Conservation (phyloP, 352 stramenopile genomes). For the Globisporangium apiculatum region DNA sequence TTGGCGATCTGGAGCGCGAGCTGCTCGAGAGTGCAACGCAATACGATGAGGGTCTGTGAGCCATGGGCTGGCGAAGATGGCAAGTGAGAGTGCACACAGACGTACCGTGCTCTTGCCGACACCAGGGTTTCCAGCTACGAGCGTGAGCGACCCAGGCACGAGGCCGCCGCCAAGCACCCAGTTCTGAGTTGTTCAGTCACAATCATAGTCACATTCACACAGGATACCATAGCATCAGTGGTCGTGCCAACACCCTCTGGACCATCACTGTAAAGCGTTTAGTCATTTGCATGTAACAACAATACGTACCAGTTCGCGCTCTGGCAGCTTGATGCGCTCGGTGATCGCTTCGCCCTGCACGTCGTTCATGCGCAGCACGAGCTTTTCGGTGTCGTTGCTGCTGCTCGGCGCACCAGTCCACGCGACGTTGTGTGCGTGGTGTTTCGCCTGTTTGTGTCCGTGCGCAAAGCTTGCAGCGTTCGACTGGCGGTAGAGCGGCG, state of each 20-base stretch:
- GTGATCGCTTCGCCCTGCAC: conserved; percentile 45
- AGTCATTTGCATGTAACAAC: background rate
- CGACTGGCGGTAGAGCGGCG: conserved; percentile 47
- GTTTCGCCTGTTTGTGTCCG: conserved; percentile 31
- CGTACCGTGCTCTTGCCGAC: conserved; percentile 89
- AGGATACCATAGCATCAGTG: background rate
- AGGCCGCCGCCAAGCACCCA: conserved; percentile 95
- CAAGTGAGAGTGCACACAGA: background rate
- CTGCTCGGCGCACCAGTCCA: conserved; percentile 18
- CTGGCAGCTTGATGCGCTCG: conserved; percentile 57
- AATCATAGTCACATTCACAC: background rate
- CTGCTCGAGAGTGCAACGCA: conserved; percentile 15
- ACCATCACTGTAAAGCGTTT: background rate
- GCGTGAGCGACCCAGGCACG: conserved; percentile 91
- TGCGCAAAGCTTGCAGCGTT: conserved; percentile 34
- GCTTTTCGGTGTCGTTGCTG: conserved; percentile 2
- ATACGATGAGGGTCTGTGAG: background rate
- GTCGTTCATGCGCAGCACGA: conserved; percentile 64
- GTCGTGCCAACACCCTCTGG: background rate
- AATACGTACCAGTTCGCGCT: conserved; percentile 51
- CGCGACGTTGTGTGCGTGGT: conserved; percentile 18
- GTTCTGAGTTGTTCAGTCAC: conserved; percentile 34
- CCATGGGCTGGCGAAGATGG: background rate
- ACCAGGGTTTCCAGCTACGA: conserved; percentile 93
- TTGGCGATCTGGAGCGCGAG: conserved; percentile 92